These are phyloP conservation scores for Phytophthora sp. DNA, from an alignment of 352 stramenopile genomes.

Conservation along the genomic window DNA sequence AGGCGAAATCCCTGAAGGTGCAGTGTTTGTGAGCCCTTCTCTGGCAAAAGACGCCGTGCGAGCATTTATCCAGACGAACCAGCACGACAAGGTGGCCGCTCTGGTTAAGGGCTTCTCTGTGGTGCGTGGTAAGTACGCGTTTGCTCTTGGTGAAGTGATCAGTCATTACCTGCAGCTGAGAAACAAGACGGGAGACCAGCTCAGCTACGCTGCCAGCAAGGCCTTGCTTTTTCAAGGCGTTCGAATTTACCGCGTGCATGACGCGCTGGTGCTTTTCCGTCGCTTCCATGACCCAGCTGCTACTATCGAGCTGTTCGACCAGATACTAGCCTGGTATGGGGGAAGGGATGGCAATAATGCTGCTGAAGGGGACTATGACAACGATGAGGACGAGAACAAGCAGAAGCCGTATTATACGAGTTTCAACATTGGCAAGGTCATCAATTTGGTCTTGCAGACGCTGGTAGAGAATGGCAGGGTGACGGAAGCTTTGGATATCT, in stretches of 20 bases:
- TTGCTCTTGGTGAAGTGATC: slow-evolving; percentile 55
- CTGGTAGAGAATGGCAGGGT: slow-evolving; percentile 54
- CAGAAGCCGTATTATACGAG: slow-evolving; percentile 34
- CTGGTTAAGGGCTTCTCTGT: slow-evolving; percentile 62
- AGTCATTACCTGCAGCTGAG: slow-evolving; percentile 49
- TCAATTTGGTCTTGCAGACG: slow-evolving; percentile 56
- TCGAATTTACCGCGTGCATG: slow-evolving; percentile 54
- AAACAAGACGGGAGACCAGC: slow-evolving; percentile 40
- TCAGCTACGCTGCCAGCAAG: slow-evolving; percentile 61
- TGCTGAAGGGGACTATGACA: slow-evolving; percentile 11
- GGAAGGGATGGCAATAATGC: slow-evolving; percentile 26
- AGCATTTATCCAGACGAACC: slow-evolving; percentile 53
- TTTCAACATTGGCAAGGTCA: slow-evolving; percentile 56
- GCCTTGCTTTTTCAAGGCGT: slow-evolving; percentile 56
- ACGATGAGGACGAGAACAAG: slow-evolving; percentile 9
- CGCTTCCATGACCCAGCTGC: slow-evolving; percentile 54
- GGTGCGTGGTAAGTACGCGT: slow-evolving; percentile 48
- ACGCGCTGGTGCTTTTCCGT: slow-evolving; percentile 53
- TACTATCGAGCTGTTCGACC: slow-evolving; percentile 46
- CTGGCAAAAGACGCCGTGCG: slow-evolving; percentile 51
- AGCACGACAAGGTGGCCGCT: slow-evolving; percentile 61
- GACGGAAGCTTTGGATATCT: slow-evolving; percentile 35
- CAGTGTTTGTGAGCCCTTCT: slow-evolving; percentile 47
- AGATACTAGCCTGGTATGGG: slow-evolving; percentile 49
- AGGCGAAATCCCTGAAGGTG: slow-evolving; percentile 28